A percentile compares a stretch with the other conserved stretches of the same genome.
These are phyloP conservation scores for Cordyceps javanica DNA, from an alignment of 2,329 filamentous ascomycete genomes.

Conservation along the genomic window DNA sequence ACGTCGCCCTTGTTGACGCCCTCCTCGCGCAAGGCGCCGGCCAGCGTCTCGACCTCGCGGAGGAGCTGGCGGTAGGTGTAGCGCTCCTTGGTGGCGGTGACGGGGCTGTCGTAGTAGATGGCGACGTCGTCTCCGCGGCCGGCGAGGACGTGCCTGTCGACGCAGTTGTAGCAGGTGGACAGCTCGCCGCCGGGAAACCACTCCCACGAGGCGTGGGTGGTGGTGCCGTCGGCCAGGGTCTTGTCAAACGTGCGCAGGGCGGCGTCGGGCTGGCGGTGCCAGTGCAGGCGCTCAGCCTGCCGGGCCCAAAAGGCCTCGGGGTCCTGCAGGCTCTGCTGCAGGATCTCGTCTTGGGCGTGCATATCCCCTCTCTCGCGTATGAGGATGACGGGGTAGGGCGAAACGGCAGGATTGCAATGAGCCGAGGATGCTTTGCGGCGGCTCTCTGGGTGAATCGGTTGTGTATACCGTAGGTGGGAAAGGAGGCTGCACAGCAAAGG, in stretches of 20 bases:
- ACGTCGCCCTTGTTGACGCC: constrained; percentile 80
- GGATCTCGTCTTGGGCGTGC: constrained; percentile 22
- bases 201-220: constrained; percentile 70
- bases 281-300: constrained; percentile 70
- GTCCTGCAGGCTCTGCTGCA: constrained; percentile 34
- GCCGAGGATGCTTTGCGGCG: not conserved
- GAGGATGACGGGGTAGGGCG: not conserved
- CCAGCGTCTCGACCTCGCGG: constrained; percentile 72
- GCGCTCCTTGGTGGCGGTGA: constrained; percentile 64
- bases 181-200: constrained; percentile 91
- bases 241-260: constrained; percentile 57
- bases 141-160: constrained; percentile 79
- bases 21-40: constrained; percentile 74
- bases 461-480: no score
- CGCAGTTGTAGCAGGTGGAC: constrained; percentile 85
- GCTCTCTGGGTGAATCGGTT: not conserved
- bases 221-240: constrained; percentile 51
- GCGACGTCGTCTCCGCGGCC: constrained; percentile 70
- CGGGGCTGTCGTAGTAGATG: constrained; percentile 83
- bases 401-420: not conserved
- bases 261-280: constrained; percentile 68
- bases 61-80: constrained; percentile 72
- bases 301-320: constrained; percentile 63
- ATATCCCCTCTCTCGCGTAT: not conserved
- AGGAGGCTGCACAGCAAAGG: no score